Evolutionary conservation across 257 asterid genomes (phyloP).

Genomic region (Eustoma russellianum): DNA sequence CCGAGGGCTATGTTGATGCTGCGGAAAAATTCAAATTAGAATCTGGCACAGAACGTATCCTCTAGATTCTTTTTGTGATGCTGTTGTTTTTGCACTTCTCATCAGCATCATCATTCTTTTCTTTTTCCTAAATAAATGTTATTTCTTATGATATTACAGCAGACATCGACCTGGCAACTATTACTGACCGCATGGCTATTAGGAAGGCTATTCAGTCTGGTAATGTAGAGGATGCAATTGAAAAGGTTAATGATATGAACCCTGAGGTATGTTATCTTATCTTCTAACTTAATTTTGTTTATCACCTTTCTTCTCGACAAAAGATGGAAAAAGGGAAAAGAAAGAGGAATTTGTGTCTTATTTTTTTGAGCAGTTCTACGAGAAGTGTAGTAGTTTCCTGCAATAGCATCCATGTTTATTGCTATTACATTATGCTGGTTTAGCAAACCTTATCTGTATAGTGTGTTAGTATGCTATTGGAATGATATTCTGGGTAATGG

Average conservation of each 20-base stretch:
- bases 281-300: background rate
- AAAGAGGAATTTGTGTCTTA: background rate
- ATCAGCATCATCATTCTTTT: background rate
- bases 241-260: slow-evolving; percentile 79
- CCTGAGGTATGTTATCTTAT: slow-evolving; percentile 55
- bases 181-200: slow-evolving; percentile 78
- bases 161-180: slow-evolving; percentile 81
- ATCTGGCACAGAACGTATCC: slow-evolving; percentile 91
- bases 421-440: too few relatives aligned
- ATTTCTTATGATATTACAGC: slow-evolving; percentile 61
- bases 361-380: too few relatives aligned
- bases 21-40: slow-evolving; percentile 68
- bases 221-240: slow-evolving; percentile 84
- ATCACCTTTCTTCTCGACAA: background rate
- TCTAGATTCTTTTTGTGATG: background rate
- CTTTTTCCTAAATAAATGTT: slow-evolving; percentile 6
- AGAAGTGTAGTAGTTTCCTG: too few relatives aligned
- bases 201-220: slow-evolving; percentile 89
- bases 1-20: slow-evolving; percentile 79
- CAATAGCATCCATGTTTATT: too few relatives aligned
- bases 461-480: too few relatives aligned
- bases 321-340: background rate
- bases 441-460: too few relatives aligned
- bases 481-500: too few relatives aligned
- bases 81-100: background rate